These are phyloP conservation scores for Annulohypoxylon stygium DNA, from an alignment of 495 filamentous ascomycete genomes.

Conservation along the genomic window DNA sequence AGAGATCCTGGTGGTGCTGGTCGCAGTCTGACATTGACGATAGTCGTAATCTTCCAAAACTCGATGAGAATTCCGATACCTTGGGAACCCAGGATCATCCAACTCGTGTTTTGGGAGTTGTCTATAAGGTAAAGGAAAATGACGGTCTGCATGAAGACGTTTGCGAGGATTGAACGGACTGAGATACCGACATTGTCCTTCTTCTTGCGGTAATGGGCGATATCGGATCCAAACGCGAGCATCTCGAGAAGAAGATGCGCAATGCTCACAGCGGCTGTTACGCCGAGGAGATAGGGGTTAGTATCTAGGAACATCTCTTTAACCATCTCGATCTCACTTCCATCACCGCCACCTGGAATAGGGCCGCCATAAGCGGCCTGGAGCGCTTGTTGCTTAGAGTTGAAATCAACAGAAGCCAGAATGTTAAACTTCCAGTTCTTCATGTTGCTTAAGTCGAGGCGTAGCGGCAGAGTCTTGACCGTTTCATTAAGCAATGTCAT, in stretches of 20 bases:
- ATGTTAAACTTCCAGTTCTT: constrained; percentile 92
- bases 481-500: constrained; percentile 96
- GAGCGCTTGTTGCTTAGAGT: constrained; percentile 81
- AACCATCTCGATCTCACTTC: constrained; percentile 89
- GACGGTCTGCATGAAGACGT: constrained; percentile 96
- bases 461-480: constrained; percentile 83
- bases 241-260: constrained; percentile 96
- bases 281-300: constrained; percentile 88
- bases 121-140: constrained; percentile 99
- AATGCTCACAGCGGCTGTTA: constrained; percentile 86
- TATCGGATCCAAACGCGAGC: constrained; percentile 97
- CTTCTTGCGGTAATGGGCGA: constrained; percentile 98
- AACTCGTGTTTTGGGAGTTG: constrained; percentile 96
- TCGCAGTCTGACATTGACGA: constrained; percentile 89
- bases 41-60: constrained; percentile 98
- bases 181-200: constrained; percentile 98
- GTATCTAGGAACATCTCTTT: constrained; percentile 95
- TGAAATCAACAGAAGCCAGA: constrained; percentile 85
- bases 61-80: constrained; percentile 94
- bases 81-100: constrained; percentile 98
- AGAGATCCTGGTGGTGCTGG: constrained; percentile 73
- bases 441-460: constrained; percentile 85
- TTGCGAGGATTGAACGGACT: constrained; percentile 94
- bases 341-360: constrained; percentile 69
- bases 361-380: constrained; percentile 74